phyloP scores from a whole-genome alignment of 129 eudicot species.

The Escallonia herrerae region DNA sequence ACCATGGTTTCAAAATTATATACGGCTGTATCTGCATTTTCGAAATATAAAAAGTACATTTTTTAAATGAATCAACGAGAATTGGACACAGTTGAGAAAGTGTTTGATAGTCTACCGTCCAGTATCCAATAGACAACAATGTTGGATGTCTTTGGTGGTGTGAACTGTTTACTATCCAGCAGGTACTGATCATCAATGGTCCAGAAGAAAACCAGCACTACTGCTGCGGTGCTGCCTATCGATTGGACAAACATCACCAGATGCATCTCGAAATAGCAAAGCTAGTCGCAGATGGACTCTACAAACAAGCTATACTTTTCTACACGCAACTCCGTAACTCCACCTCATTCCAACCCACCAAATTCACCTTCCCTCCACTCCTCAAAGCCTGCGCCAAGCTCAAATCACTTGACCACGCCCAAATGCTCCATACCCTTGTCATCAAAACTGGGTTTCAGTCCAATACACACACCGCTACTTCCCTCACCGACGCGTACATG shows the following conservation, averaged over 20 bases:
- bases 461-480: slow-evolving; percentile 41
- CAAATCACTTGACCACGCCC: slow-evolving; percentile 31
- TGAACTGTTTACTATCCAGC: no score
- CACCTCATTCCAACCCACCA: slow-evolving; percentile 25
- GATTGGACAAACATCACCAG: neutral
- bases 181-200: no score
- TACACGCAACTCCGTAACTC: slow-evolving; percentile 38
- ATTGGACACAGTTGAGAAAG: no score
- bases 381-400: slow-evolving; percentile 71
- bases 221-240: no score
- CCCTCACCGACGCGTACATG: slow-evolving; percentile 48
- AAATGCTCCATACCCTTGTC: slow-evolving; percentile 61
- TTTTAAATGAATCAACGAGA: no score
- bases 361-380: slow-evolving; percentile 62
- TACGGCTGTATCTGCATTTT: no score
- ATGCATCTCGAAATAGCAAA: slow-evolving; percentile 44
- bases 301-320: slow-evolving; percentile 50
- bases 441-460: slow-evolving; percentile 49
- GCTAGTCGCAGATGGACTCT: slow-evolving; percentile 43
- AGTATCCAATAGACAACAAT: no score
- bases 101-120: no score
- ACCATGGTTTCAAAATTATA: no score
- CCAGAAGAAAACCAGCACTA: no score
- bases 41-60: no score
- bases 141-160: no score